Conservation (phyloP, 345 rosid species). For the Ceriops zippeliana region DNA sequence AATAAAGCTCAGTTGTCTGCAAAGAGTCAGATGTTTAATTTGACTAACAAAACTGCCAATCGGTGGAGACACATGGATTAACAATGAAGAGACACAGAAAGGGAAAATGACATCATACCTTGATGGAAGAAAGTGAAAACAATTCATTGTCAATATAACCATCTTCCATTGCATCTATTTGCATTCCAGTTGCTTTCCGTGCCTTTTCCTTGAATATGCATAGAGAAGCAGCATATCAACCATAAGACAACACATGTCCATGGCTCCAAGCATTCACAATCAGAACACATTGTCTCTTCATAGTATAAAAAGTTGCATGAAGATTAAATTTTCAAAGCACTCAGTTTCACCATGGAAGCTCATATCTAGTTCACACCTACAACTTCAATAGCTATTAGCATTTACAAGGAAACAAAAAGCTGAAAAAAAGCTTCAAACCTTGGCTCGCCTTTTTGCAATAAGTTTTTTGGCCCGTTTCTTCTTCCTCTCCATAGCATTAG, state of each 20-base stretch:
- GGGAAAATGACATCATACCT: slow-evolving; percentile 41
- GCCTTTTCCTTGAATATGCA: slow-evolving; percentile 62
- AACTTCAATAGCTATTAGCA: neutral
- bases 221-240: slow-evolving; percentile 7
- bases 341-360: neutral
- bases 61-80: neutral
- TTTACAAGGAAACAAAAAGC: neutral
- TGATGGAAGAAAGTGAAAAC: slow-evolving; percentile 87
- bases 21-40: neutral
- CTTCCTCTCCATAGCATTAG: slow-evolving; percentile 63
- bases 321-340: too few relatives aligned
- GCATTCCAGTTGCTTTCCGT: slow-evolving; percentile 74
- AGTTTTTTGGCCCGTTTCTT: slow-evolving; percentile 77
- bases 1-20: too few relatives aligned
- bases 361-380: neutral
- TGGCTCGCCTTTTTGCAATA: slow-evolving; percentile 67
- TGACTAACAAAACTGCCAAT: neutral
- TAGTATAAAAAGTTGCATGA: too few relatives aligned
- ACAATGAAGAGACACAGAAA: neutral
- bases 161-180: slow-evolving; percentile 80
- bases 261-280: neutral
- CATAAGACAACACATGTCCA: neutral
- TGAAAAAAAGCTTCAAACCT: slow-evolving; percentile 41
- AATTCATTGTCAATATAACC: slow-evolving; percentile 69
- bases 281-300: too few relatives aligned